Evolutionary conservation across 2,329 filamentous ascomycete species (phyloP).

Genomic region (Phaeosphaeriaceae sp.): DNA sequence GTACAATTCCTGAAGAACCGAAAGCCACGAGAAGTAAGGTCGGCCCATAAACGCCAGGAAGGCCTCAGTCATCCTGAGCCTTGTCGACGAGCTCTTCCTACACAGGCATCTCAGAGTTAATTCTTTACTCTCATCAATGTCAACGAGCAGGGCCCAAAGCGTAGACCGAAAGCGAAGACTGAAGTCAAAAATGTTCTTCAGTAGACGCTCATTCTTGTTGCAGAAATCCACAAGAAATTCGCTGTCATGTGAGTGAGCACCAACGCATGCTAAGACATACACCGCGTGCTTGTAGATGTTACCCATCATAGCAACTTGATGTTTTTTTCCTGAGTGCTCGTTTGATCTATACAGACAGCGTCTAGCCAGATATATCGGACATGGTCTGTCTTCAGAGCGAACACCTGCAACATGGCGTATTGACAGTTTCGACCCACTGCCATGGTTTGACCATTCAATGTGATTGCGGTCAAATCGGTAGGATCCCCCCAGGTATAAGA

Average conservation of each 20-base stretch:
- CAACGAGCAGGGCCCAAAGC: not conserved
- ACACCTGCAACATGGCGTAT: slow-evolving; percentile 3
- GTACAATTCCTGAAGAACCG: slow-evolving; percentile 16
- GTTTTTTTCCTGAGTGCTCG: slow-evolving; percentile 12
- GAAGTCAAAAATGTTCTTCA: not conserved
- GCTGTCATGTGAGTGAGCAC: slow-evolving; percentile 4
- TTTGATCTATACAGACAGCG: slow-evolving; percentile 24
- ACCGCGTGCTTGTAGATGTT: slow-evolving; percentile 7
- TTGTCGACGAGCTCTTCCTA: too few relatives aligned
- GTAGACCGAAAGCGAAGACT: not conserved
- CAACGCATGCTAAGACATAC: slow-evolving; percentile 11
- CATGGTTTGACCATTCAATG: not conserved
- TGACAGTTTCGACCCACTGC: slow-evolving; percentile 3
- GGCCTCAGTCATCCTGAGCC: not conserved
- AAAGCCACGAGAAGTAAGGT: slow-evolving; percentile 11
- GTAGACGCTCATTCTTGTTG: not conserved
- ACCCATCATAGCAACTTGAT: slow-evolving; percentile 21
- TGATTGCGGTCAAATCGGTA: not conserved
- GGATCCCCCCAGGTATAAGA: slow-evolving; percentile 39
- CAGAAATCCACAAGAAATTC: not conserved
- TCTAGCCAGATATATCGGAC: slow-evolving; percentile 13
- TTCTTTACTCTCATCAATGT: too few relatives aligned
- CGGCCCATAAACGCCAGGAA: not conserved
- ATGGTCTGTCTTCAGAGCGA: not conserved
- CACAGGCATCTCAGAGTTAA: not conserved